Evolutionary conservation across 306 rosid genomes (phyloP), one percentile per base, ranked within the genome.

Genomic region (Trichosanthes truncata): DNA sequence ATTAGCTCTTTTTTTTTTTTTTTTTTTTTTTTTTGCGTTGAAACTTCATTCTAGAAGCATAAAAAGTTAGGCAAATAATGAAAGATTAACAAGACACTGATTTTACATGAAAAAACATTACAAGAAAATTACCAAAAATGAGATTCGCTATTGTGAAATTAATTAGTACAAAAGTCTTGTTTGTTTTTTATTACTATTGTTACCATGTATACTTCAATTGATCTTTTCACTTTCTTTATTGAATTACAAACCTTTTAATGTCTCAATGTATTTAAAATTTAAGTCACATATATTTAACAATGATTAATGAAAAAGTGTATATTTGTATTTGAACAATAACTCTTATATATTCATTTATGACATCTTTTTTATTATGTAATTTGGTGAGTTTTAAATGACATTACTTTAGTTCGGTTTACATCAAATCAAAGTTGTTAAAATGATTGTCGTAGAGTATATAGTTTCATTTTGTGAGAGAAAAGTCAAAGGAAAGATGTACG

Each of bases 401-500:
- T 66, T 35, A 8, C 3, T 14, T 15, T 35, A 35, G 52, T n/a
- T 40, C n/a, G 12, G 55, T 69, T 69, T 69, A 43, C 76, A 43
- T 69, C 55, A 69, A 69, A 69, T 69, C n/a, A 69, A 69, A 69
- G 75, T 5, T 20, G 49, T 67, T 20, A 67, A 33, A 68, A n/a
- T 67, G 74, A 68, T 40, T n/a, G n/a, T n/a, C n/a, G n/a, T n/a
- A n/a, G n/a, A n/a, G n/a, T n/a, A n/a, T n/a, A n/a, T n/a, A 6
- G 4, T 9, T 10, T 9, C 1, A 59, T 23, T 23, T 67, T 1
- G 3, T 1, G 33, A 9, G n/a, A 12, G 76, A 69, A 69, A 69
- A 69, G 21, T 69, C 55, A 69, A 69, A 69, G 15, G 76, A 1
- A 41, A 40, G 33, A 23, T 5, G 76, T 40, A 43, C 1, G 11